Evolutionary conservation across 2,329 filamentous ascomycete genomes (phyloP).

Genomic region (Cladorrhinum sp.): DNA sequence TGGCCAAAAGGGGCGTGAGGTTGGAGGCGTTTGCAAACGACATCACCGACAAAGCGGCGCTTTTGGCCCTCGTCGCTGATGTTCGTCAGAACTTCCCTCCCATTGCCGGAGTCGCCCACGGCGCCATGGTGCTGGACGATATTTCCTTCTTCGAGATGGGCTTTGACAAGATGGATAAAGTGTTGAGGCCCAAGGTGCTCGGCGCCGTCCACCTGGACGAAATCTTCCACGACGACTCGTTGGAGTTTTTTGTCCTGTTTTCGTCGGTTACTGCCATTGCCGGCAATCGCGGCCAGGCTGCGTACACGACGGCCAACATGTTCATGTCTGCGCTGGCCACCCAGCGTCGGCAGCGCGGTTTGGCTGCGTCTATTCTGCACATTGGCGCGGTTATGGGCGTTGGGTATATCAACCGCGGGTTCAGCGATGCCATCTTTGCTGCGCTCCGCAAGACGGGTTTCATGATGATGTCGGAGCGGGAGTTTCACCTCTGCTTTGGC

Average conservation of each 20-base stretch:
- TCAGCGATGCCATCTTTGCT: not conserved
- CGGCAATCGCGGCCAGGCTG: slow-evolving; percentile 15
- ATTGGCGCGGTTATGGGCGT: slow-evolving; percentile 14
- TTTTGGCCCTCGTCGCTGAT: not conserved
- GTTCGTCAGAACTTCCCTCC: slow-evolving; percentile 22
- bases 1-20: slow-evolving; percentile 15
- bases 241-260: slow-evolving; percentile 35
- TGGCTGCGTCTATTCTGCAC: slow-evolving; percentile 17
- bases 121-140: slow-evolving; percentile 38
- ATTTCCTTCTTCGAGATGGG: slow-evolving; percentile 24
- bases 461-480: slow-evolving; percentile 9
- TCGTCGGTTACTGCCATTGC: slow-evolving; percentile 4
- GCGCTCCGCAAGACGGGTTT: not conserved
- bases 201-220: slow-evolving; percentile 32
- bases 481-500: slow-evolving; percentile 13
- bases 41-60: slow-evolving; percentile 16
- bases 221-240: slow-evolving; percentile 26
- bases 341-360: slow-evolving; percentile 10
- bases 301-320: slow-evolving; percentile 20
- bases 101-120: slow-evolving; percentile 37
- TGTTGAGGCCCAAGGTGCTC: slow-evolving; percentile 33
- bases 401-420: slow-evolving; percentile 7
- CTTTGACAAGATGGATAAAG: slow-evolving; percentile 23
- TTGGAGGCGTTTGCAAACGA: slow-evolving; percentile 9
- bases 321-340: slow-evolving; percentile 41